These are phyloP conservation scores for Ormosia emarginata DNA, from an alignment of 306 rosid species.

Conservation along the genomic window DNA sequence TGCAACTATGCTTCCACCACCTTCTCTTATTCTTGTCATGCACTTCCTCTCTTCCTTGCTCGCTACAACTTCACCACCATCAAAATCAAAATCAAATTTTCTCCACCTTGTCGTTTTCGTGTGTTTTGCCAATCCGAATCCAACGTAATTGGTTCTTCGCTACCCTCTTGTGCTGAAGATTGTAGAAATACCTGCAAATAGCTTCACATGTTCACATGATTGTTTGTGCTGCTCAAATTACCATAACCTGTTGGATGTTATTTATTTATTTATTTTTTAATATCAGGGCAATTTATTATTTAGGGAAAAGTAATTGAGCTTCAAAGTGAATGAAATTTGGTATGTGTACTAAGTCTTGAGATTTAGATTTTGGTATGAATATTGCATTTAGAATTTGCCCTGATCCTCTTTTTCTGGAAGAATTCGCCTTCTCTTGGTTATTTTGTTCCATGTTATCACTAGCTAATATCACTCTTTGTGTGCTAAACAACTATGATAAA, in stretches of 20 bases:
- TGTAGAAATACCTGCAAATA: neutral
- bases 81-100: neutral
- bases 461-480: neutral
- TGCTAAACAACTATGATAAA: neutral
- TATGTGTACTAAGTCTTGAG: neutral
- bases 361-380: neutral
- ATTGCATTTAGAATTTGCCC: neutral
- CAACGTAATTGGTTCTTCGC: constrained; percentile 17
- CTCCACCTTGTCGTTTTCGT: constrained; percentile 10
- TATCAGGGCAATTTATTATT: neutral
- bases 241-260: neutral
- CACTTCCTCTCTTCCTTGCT: constrained; percentile 15
- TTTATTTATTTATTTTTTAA: neutral
- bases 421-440: neutral
- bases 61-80: constrained; percentile 2
- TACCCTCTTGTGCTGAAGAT: neutral
- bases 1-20: constrained; percentile 3
- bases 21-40: constrained; percentile 15
- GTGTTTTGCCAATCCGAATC: constrained; percentile 27
- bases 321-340: neutral
- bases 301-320: neutral
- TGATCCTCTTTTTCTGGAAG: neutral
- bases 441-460: neutral
- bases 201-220: neutral
- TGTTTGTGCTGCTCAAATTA: neutral